A percentile compares a stretch with the other conserved stretches of the same genome.
Evolutionary conservation across 1,284 basidiomycete species (phyloP).

Genomic region (Hymenochaete sp.): DNA sequence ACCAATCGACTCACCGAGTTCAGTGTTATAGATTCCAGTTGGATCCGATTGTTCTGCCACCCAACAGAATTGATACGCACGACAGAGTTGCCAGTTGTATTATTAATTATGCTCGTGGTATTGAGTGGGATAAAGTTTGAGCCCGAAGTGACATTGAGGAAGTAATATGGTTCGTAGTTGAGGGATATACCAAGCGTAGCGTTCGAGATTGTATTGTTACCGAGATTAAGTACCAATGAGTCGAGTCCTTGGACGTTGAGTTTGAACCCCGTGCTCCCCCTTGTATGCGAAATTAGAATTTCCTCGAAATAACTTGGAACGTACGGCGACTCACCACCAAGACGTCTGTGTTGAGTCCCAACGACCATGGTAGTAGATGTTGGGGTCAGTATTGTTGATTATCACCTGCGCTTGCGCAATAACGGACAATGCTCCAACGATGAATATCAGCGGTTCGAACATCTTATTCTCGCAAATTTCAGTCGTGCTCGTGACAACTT

Average conservation of each 20-base stretch:
- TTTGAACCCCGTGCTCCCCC: slow-evolving; percentile 51
- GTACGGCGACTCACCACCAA: slow-evolving; percentile 34
- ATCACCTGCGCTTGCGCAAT: too few species aligned
- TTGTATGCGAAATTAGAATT: too few species aligned
- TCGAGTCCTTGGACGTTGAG: slow-evolving; percentile 37
- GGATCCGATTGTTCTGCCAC: slow-evolving; percentile 51
- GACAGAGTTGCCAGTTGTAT: slow-evolving; percentile 23
- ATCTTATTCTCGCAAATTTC: too few species aligned
- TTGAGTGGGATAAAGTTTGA: slow-evolving; percentile 39
- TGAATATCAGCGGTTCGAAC: too few species aligned
- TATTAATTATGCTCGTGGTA: neutral
- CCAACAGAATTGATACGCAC: slow-evolving; percentile 45
- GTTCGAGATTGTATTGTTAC: slow-evolving; percentile 37
- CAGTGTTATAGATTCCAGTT: slow-evolving; percentile 38
- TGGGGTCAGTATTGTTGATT: too few species aligned
- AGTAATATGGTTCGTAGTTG: slow-evolving; percentile 38
- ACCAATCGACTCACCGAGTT: slow-evolving; percentile 36
- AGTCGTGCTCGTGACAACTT: too few species aligned
- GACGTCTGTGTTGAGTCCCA: slow-evolving; percentile 33
- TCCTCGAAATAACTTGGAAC: neutral
- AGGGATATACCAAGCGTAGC: slow-evolving; percentile 41
- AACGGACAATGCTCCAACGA: too few species aligned
- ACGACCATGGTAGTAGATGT: slow-evolving; percentile 31
- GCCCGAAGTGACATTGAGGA: slow-evolving; percentile 41
- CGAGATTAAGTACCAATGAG: slow-evolving; percentile 41